phyloP scores from a whole-genome alignment of 2,329 filamentous ascomycete species.

The Beauveria sp. region DNA sequence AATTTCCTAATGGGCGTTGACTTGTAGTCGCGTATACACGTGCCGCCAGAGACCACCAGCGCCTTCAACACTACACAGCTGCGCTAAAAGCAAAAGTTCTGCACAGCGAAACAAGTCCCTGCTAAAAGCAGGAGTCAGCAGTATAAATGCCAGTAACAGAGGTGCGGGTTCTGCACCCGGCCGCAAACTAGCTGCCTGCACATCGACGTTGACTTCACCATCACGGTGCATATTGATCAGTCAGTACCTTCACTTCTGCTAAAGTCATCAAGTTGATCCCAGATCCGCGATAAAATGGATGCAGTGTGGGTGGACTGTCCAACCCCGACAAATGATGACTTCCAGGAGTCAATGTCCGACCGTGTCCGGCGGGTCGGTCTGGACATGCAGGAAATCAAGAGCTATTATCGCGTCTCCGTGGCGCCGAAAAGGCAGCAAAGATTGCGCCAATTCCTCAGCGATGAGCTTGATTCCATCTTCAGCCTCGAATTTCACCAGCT shows the following conservation, averaged over 20 bases:
- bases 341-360: constrained; percentile 30
- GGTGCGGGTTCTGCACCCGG: background rate
- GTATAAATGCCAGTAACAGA: background rate
- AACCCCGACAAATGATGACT: constrained; percentile 2
- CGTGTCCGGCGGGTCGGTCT: constrained; percentile 35
- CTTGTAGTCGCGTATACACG: no score
- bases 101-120: no score
- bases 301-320: constrained; percentile 16
- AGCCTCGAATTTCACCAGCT: constrained; percentile 21
- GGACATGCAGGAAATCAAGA: constrained; percentile 39
- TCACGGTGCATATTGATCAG: background rate
- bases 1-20: no score
- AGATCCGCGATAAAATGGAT: constrained; percentile 8
- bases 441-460: constrained; percentile 32
- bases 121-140: no score
- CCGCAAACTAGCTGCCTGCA: no score
- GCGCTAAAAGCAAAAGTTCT: no score
- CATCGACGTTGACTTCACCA: background rate
- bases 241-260: no score
- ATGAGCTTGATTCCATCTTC: constrained; percentile 29
- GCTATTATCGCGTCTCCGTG: constrained; percentile 41
- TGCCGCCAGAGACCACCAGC: no score
- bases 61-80: no score
- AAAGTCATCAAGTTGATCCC: no score
- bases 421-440: constrained; percentile 32